Evolutionary conservation across 2,329 filamentous ascomycete species (phyloP), one percentile per base, ranked within the genome.

Genomic region (Cladophialophora carrionii): DNA sequence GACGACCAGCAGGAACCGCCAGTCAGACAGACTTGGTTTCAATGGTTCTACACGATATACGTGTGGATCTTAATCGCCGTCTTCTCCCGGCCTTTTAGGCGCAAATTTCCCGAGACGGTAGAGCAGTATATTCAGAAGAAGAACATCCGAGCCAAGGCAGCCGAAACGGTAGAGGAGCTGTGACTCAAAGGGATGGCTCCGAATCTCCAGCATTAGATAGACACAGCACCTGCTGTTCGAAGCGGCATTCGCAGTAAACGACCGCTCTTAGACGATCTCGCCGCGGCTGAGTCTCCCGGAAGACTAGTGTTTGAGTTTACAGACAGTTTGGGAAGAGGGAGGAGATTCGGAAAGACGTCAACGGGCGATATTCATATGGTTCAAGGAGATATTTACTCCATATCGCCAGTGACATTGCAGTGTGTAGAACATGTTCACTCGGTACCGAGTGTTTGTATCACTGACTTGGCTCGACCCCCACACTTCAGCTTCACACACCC

Each of bases 21-120:
- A 29, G 70, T 63, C 32, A 64, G 55, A 49, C 20, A 54, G 22
- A 73, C 60, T 9, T 61, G 60, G 57, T 17, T 12, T 22, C 70
- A 73, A 49, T 70, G 64, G 66, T 52, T 72, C 4, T 66, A 62
- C 43, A 70, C 61, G 9, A 49, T 71, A 26, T 70, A 62, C 57
- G 20, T 73, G 17, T 72, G 66, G 54, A 41, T 64, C 2, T 26
- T 73, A 26, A 65, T 73, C 37, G 32, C 57, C 5, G 12, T 71
- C n/a, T 71, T 71, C 57, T 60, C 61, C 10, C 34, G 54, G 12
- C 55, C 52, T 2, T 69, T 72, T 52, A 66, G 58, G 49, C 49
- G 59, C 26, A 71, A 61, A 46, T 71, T 67, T 43, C 70, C 70
- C 17, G 70, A 70, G 54, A 70, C 68, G 32, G 64, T 66, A 0